These are phyloP conservation scores for Phoma sp. DNA, from an alignment of 2,329 filamentous ascomycete species.

Conservation along the genomic window DNA sequence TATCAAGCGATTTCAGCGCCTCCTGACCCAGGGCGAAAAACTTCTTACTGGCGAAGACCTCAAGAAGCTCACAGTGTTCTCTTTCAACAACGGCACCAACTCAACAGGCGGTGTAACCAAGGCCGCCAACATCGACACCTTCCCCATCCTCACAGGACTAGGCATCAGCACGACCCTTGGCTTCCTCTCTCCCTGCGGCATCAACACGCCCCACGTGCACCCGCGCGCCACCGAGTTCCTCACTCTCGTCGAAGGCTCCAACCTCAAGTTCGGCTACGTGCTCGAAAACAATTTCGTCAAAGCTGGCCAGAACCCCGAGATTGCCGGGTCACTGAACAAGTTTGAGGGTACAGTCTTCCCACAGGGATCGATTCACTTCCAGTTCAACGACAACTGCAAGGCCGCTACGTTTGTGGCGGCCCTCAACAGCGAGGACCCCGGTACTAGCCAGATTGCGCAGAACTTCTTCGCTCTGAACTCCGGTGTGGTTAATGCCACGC, in stretches of 20 bases:
- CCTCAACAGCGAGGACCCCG: constrained; percentile 54
- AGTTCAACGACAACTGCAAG: constrained; percentile 57
- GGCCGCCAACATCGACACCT: constrained; percentile 47
- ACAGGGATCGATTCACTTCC: constrained; percentile 55
- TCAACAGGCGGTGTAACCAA: constrained; percentile 60
- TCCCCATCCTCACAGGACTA: constrained; percentile 50
- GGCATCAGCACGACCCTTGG: constrained; percentile 48
- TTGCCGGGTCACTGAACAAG: constrained; percentile 48
- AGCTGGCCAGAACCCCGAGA: constrained; percentile 44
- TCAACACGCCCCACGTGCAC: constrained; percentile 58
- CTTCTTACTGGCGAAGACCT: constrained; percentile 43
- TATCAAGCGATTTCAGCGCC: constrained; percentile 48
- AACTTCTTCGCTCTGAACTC: constrained; percentile 51
- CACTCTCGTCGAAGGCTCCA: constrained; percentile 51
- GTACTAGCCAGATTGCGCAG: constrained; percentile 52
- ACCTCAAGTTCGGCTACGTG: constrained; percentile 54
- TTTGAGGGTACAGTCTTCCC: constrained; percentile 58
- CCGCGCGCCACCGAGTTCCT: constrained; percentile 58
- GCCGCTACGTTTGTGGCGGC: constrained; percentile 53
- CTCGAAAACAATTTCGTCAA: constrained; percentile 54
- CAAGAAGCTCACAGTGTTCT: constrained; percentile 66
- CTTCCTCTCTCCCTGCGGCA: constrained; percentile 53
- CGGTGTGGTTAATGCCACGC: constrained; percentile 46
- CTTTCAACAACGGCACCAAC: constrained; percentile 57
- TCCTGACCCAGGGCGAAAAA: constrained; percentile 40